A percentile compares a stretch with the other conserved stretches of the same genome.
Conservation (phyloP, 176 grass and related monocot genomes). For the Bolboschoenus planiculmis region DNA sequence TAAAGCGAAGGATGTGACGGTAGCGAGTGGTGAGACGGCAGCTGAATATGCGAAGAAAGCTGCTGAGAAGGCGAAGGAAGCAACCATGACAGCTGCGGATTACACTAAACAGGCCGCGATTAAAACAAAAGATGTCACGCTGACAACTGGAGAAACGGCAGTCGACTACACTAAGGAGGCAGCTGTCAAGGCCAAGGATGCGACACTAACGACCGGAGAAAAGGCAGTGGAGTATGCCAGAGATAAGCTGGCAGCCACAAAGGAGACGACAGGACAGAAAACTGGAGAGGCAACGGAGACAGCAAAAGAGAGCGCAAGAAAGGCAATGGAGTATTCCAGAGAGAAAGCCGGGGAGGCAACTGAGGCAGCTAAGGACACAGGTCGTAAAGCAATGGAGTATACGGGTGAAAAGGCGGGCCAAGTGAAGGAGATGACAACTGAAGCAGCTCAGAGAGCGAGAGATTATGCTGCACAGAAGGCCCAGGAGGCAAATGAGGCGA, state of each 20-base stretch:
- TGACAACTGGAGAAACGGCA: constrained; percentile 19
- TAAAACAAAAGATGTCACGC: constrained; percentile 21
- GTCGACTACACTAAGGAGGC: constrained; percentile 7
- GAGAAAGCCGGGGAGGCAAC: constrained; percentile 29
- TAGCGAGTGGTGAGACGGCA: constrained; percentile 18
- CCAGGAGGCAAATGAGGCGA: constrained; percentile 1
- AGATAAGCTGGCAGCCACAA: constrained; percentile 11
- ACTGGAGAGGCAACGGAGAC: not conserved
- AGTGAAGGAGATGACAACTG: constrained; percentile 3
- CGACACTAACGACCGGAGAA: not conserved
- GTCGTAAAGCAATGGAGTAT: constrained; percentile 13
- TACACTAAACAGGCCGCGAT: not conserved
- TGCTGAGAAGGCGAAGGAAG: constrained; percentile 22
- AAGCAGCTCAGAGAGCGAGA: constrained; percentile 22
- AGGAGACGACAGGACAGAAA: constrained; percentile 5
- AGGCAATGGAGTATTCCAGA: constrained; percentile 14
- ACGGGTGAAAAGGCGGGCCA: not conserved
- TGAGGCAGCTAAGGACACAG: not conserved
- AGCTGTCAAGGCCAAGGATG: constrained; percentile 5
- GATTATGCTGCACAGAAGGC: constrained; percentile 19
- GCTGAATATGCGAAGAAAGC: constrained; percentile 36
- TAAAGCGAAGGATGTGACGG: constrained; percentile 48
- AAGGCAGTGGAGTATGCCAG: constrained; percentile 21
- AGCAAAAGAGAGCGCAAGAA: not conserved
- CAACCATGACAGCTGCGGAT: constrained; percentile 8